Evolutionary conservation across 2,329 filamentous ascomycete genomes (phyloP).

Genomic region (Cladophialophora carrionii): DNA sequence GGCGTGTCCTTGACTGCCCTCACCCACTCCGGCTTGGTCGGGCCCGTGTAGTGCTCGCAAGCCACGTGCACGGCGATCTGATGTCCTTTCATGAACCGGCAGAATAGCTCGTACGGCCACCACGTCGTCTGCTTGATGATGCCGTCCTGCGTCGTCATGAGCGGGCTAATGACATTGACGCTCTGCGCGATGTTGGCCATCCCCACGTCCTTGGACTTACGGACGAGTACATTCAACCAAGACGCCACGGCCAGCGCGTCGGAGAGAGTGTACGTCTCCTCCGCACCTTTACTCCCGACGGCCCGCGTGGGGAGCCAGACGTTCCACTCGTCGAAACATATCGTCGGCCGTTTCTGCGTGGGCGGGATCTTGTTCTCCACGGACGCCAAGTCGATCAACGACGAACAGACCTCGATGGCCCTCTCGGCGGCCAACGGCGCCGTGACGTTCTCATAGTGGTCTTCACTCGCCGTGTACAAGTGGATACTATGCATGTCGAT

Average conservation of each 20-base stretch:
- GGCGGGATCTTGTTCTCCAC: conserved; percentile 62
- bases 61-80: conserved; percentile 69
- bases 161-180: conserved; percentile 75
- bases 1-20: conserved; percentile 64
- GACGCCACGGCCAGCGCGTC: conserved; percentile 75
- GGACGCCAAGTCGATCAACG: conserved; percentile 73
- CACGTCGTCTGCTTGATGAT: conserved; percentile 73
- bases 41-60: conserved; percentile 66
- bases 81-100: conserved; percentile 72
- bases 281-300: conserved; percentile 70
- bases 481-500: conserved; percentile 84
- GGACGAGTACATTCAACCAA: conserved; percentile 76
- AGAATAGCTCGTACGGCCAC: conserved; percentile 73
- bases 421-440: conserved; percentile 72
- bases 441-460: conserved; percentile 59
- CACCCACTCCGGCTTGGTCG: conserved; percentile 47
- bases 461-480: conserved; percentile 67
- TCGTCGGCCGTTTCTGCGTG: conserved; percentile 64
- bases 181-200: conserved; percentile 80
- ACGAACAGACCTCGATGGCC: conserved; percentile 70
- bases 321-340: conserved; percentile 87
- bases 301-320: conserved; percentile 76
- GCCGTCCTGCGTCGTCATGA: conserved; percentile 70
- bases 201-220: conserved; percentile 70
- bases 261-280: conserved; percentile 73